Percentiles rank a stretch among this genome's conserved stretches.
Evolutionary conservation across 23 red algal species (phyloP).

Genomic region (Gracilariopsis chorda): DNA sequence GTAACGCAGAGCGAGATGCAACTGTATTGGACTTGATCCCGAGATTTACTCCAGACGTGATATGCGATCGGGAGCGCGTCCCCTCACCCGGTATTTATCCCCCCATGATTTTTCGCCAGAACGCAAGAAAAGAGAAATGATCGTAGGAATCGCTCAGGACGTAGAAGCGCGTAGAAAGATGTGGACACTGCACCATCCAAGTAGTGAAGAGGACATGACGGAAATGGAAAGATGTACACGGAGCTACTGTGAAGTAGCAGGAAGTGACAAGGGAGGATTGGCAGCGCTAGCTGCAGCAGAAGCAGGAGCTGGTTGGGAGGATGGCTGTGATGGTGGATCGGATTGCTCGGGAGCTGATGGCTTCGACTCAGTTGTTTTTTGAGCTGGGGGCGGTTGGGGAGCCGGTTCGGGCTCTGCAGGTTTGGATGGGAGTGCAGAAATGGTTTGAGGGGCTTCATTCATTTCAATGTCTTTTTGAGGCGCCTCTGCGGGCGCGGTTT

Average conservation of each 20-base stretch:
- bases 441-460: conserved; percentile 10
- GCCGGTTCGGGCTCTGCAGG: neutral
- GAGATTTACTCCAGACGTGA: no score
- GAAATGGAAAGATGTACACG: neutral
- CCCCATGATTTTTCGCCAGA: no score
- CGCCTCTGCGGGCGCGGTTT: neutral
- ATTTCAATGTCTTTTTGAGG: conserved; percentile 41
- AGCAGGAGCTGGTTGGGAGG: neutral
- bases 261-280: neutral
- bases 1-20: no score
- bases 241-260: conserved; percentile 12
- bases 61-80: no score
- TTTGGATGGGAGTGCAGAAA: neutral
- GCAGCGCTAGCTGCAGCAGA: neutral
- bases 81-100: no score
- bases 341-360: neutral
- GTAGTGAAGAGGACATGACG: neutral
- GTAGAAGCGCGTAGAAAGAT: no score
- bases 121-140: no score
- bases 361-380: neutral
- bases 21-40: no score
- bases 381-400: neutral
- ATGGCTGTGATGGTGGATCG: neutral
- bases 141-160: no score
- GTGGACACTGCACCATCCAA: neutral